Evolutionary conservation across 371 early-diverging fungal genomes (phyloP).

Genomic region (Lichtheimia ornata): DNA sequence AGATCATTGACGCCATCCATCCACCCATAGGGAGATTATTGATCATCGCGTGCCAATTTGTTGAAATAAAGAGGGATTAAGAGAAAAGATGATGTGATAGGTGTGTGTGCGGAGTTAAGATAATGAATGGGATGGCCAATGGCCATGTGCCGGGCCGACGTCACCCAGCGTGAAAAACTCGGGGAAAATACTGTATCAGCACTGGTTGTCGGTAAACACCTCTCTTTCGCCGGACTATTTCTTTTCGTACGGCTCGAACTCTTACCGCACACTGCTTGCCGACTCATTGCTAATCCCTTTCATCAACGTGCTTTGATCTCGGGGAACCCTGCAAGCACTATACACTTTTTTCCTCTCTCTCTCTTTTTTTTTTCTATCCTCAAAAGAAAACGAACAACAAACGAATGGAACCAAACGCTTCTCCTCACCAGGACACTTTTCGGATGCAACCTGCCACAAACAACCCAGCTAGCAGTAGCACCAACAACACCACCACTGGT

Average conservation of each 20-base stretch:
- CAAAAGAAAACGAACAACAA: neutral
- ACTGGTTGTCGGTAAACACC: neutral
- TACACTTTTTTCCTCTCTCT: conserved; percentile 3
- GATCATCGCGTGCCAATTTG: conserved; percentile 6
- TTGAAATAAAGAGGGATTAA: too few species aligned
- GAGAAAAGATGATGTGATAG: too few species aligned
- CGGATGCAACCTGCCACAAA: conserved; percentile 10
- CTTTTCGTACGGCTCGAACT: conserved; percentile 20
- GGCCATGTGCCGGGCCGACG: too few species aligned
- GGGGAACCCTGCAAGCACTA: neutral
- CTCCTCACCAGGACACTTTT: conserved; percentile 15
- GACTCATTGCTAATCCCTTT: conserved; percentile 1
- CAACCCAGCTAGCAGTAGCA: neutral
- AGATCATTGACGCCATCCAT: neutral
- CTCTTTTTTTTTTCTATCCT: conserved; percentile 1
- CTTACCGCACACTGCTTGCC: neutral
- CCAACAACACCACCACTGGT: neutral
- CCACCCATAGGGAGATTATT: conserved; percentile 13
- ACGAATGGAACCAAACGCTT: conserved; percentile 11
- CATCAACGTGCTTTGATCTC: neutral
- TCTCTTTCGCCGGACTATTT: conserved; percentile 17
- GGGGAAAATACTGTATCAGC: too few species aligned
- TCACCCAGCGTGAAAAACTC: too few species aligned
- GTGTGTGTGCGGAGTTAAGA: too few species aligned
- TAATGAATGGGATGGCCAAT: too few species aligned